Evolutionary conservation across 192 early-diverging fungal genomes (phyloP).

Genomic region (Funneliformis mosseae): DNA sequence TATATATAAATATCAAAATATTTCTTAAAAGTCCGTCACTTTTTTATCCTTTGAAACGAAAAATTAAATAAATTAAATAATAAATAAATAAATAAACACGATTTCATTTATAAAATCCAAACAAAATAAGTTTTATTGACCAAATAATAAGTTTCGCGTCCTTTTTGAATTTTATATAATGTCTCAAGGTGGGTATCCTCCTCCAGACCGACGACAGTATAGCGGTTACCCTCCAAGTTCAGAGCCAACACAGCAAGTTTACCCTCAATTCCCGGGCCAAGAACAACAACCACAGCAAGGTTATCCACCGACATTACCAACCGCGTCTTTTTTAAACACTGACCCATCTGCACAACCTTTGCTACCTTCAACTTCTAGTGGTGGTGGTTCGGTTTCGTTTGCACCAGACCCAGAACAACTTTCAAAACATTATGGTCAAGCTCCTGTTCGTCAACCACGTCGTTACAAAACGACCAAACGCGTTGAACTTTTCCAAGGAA

Average conservation of each 20-base stretch:
- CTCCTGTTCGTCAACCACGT: constrained; percentile 49
- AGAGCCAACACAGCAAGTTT: neutral
- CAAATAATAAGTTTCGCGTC: neutral
- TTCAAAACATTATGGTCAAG: constrained; percentile 44
- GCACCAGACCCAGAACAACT: neutral
- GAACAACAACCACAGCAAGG: neutral
- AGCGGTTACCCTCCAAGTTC: neutral
- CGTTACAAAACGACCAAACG: constrained; percentile 52
- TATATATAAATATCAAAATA: too few species aligned
- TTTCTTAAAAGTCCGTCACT: too few species aligned
- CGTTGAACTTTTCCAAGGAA: constrained; percentile 68
- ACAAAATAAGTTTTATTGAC: neutral
- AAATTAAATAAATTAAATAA: too few species aligned
- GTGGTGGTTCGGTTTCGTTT: neutral
- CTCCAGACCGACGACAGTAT: neutral
- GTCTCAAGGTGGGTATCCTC: constrained; percentile 18
- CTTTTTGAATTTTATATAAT: neutral
- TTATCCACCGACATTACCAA: neutral
- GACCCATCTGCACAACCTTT: constrained; percentile 8
- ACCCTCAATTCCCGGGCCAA: neutral
- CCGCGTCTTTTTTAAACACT: neutral
- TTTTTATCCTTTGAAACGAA: too few species aligned
- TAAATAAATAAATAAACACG: too few species aligned
- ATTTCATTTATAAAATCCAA: neutral
- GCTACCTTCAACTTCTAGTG: neutral